Evolutionary conservation across 1,284 basidiomycete genomes (phyloP).

Genomic region (Fomitopsis betulina): DNA sequence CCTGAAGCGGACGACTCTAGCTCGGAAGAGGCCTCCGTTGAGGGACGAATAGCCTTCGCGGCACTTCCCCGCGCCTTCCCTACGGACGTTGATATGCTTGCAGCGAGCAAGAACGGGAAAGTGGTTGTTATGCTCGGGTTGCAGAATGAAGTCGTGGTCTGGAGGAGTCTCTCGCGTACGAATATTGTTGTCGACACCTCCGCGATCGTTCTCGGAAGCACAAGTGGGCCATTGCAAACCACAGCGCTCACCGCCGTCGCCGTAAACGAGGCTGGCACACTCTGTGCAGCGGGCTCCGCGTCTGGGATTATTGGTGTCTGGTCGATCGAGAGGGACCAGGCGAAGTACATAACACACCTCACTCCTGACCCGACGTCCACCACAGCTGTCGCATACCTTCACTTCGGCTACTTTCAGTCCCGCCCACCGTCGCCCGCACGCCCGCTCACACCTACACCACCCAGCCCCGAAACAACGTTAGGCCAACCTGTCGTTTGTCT

Average conservation of each 20-base stretch:
- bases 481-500: conserved; percentile 28
- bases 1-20: conserved; percentile 33
- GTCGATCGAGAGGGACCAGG: conserved; percentile 39
- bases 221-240: conserved; percentile 42
- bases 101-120: conserved; percentile 59
- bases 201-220: conserved; percentile 41
- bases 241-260: conserved; percentile 55
- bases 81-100: conserved; percentile 81
- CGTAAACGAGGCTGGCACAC: conserved; percentile 49
- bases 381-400: conserved; percentile 41
- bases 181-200: conserved; percentile 49
- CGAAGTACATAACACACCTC: conserved; percentile 40
- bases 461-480: conserved; percentile 2
- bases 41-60: conserved; percentile 51
- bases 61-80: conserved; percentile 74
- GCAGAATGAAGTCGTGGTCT: conserved; percentile 74
- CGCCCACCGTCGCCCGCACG: conserved; percentile 25
- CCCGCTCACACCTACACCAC: conserved; percentile 24
- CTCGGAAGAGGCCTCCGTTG: conserved; percentile 33
- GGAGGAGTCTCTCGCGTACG: conserved; percentile 42
- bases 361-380: conserved; percentile 41
- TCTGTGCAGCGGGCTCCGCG: conserved; percentile 63
- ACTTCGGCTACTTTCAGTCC: conserved; percentile 30
- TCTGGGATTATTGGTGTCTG: conserved; percentile 57
- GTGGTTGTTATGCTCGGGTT: conserved; percentile 69